phyloP scores from a whole-genome alignment of 441 rosid genomes.

The Dalechampia spathulata region DNA sequence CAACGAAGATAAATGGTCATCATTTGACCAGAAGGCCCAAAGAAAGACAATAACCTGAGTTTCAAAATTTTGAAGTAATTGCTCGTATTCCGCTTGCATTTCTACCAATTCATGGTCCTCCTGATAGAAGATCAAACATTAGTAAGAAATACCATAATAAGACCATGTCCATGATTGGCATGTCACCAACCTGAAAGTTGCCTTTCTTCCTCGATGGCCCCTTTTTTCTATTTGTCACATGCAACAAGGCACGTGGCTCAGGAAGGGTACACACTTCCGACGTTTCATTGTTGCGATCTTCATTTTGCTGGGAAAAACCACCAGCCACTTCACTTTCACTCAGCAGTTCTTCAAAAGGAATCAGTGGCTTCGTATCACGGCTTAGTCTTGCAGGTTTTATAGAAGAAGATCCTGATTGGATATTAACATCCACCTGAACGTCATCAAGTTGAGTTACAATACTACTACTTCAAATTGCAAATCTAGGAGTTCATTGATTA shows the following conservation, averaged over 20 bases:
- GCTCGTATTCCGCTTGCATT: slow-evolving; percentile 57
- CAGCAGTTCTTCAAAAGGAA: slow-evolving; percentile 66
- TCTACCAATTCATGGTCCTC: slow-evolving; percentile 40
- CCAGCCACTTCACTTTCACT: slow-evolving; percentile 31
- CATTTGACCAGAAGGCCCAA: slow-evolving; percentile 16
- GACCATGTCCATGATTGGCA: slow-evolving; percentile 15
- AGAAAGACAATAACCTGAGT: slow-evolving; percentile 45
- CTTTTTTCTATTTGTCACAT: slow-evolving; percentile 84
- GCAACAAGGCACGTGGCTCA: slow-evolving; percentile 61
- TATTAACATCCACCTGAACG: slow-evolving; percentile 36
- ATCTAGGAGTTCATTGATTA: neutral
- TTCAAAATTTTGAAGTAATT: slow-evolving; percentile 56
- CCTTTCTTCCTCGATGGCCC: slow-evolving; percentile 42
- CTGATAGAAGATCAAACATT: slow-evolving; percentile 35
- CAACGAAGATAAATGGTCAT: neutral
- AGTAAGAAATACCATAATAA: slow-evolving; percentile 18
- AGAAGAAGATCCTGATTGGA: slow-evolving; percentile 44
- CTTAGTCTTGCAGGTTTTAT: slow-evolving; percentile 32
- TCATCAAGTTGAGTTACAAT: slow-evolving; percentile 4
- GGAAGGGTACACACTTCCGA: slow-evolving; percentile 49
- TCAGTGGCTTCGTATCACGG: slow-evolving; percentile 53
- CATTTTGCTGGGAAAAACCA: slow-evolving; percentile 31
- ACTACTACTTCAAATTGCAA: neutral
- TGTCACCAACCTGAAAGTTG: slow-evolving; percentile 45
- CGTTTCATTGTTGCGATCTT: slow-evolving; percentile 24